Percentiles rank a stretch among this genome's conserved stretches.
These are phyloP conservation scores for Nevesoporus exiguus DNA, from an alignment of 768 basidiomycete genomes.

Conservation along the genomic window DNA sequence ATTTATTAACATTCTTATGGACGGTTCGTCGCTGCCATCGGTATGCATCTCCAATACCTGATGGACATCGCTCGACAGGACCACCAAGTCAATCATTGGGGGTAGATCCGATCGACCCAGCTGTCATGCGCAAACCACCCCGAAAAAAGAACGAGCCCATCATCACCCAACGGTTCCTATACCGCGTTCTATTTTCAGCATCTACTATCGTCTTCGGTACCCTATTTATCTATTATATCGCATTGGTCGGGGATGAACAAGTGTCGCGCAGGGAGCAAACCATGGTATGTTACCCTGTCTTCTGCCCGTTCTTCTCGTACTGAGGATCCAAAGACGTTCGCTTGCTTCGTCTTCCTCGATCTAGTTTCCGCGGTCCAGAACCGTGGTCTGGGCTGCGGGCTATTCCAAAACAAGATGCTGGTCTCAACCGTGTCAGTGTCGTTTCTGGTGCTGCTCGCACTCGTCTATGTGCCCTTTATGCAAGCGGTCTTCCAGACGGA, in stretches of 20 bases:
- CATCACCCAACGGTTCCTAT: conserved; percentile 68
- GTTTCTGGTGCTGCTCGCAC: conserved; percentile 74
- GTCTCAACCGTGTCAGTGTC: conserved; percentile 85
- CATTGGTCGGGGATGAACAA: conserved; percentile 69
- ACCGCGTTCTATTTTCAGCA: conserved; percentile 88
- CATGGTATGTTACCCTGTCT: conserved; percentile 59
- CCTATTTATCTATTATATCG: conserved; percentile 80
- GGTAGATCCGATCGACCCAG: conserved; percentile 92
- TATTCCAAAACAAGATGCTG: conserved; percentile 87
- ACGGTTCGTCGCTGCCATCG: conserved; percentile 50
- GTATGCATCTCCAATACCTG: neutral
- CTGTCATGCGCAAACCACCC: conserved; percentile 92
- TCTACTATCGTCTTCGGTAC: conserved; percentile 89
- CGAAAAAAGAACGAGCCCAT: conserved; percentile 89
- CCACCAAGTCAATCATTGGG: conserved; percentile 95
- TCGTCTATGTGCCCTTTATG: conserved; percentile 89
- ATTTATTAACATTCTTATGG: conserved; percentile 99
- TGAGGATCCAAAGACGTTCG: conserved; percentile 72
- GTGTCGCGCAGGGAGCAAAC: conserved; percentile 91
- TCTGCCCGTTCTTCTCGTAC: neutral
- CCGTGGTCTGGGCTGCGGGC: conserved; percentile 81
- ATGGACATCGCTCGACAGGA: conserved; percentile 41
- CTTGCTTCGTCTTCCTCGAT: conserved; percentile 95
- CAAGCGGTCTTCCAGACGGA: conserved; percentile 94
- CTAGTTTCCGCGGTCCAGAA: conserved; percentile 93